Conservation (phyloP, 441 rosid genomes). For the Bocquillonia castaneifolia region DNA sequence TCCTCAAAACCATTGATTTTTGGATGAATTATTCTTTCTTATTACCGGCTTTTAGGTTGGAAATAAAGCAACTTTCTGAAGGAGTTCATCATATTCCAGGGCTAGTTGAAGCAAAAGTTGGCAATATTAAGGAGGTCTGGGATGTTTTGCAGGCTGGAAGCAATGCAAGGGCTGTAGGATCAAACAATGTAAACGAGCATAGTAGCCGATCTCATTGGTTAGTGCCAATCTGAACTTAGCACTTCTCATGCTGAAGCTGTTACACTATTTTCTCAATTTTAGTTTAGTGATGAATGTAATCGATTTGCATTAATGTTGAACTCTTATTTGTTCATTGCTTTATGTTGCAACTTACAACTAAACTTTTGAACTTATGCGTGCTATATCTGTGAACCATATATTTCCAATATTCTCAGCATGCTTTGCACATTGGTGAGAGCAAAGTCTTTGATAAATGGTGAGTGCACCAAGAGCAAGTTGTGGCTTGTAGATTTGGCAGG, state of each 20-base stretch:
- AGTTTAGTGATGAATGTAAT: no score
- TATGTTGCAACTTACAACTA: no score
- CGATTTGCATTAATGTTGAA: no score
- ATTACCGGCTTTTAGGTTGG: constrained; percentile 42
- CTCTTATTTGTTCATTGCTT: no score
- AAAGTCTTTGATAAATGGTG: constrained; percentile 61
- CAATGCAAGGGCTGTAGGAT: constrained; percentile 73
- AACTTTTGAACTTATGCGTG: no score
- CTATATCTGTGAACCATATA: no score
- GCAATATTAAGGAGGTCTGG: constrained; percentile 62
- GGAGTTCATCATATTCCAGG: constrained; percentile 75
- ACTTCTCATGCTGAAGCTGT: no score
- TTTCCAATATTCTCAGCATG: constrained; percentile 41
- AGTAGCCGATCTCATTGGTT: constrained; percentile 93
- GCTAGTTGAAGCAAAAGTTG: constrained; percentile 64
- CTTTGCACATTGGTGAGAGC: constrained; percentile 73
- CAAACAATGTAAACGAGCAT: constrained; percentile 79
- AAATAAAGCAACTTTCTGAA: constrained; percentile 66
- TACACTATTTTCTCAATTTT: no score
- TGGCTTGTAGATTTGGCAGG: constrained; percentile 95
- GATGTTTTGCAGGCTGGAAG: constrained; percentile 71
- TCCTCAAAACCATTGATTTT: no score
- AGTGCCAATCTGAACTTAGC: no score
- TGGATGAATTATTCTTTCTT: background rate
- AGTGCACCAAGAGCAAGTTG: constrained; percentile 75